phyloP scores from a whole-genome alignment of 805 yeast genomes.

The Spathaspora girioi region DNA sequence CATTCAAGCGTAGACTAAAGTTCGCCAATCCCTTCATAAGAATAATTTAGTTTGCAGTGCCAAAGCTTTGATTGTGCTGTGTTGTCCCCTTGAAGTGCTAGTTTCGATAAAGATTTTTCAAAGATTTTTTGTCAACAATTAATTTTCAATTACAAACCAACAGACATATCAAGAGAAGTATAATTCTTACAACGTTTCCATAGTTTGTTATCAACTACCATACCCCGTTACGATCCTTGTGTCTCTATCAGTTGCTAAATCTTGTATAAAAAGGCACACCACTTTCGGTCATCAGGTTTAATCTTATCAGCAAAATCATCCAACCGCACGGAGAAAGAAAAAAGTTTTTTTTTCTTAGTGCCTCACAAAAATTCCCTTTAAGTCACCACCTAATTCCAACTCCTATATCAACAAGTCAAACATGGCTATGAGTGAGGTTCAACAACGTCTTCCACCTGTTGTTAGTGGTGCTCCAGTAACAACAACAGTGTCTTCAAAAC shows the following conservation, averaged over 20 bases:
- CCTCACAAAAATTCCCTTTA: background rate
- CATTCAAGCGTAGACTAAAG: background rate
- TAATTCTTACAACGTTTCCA: too few relatives aligned
- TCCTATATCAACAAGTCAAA: background rate
- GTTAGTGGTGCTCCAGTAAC: background rate
- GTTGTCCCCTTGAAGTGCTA: too few relatives aligned
- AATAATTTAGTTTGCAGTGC: too few relatives aligned
- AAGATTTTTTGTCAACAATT: background rate
- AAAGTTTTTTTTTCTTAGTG: background rate
- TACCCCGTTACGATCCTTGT: background rate
- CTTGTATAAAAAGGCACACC: too few relatives aligned
- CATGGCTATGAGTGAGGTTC: conserved; percentile 14
- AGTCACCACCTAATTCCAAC: background rate
- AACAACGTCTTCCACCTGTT: conserved; percentile 16
- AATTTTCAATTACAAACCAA: background rate
- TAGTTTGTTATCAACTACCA: background rate
- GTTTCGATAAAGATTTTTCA: background rate
- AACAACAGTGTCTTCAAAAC: background rate
- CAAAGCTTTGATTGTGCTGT: background rate
- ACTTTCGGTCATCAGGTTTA: background rate
- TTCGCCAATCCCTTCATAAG: background rate
- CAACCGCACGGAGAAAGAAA: background rate
- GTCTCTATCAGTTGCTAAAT: background rate
- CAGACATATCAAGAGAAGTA: too few relatives aligned
- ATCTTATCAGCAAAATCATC: conserved; percentile 1